Base-by-base conservation (phyloP, 179 eudicot genomes). In the Beta corolliflora region DNA sequence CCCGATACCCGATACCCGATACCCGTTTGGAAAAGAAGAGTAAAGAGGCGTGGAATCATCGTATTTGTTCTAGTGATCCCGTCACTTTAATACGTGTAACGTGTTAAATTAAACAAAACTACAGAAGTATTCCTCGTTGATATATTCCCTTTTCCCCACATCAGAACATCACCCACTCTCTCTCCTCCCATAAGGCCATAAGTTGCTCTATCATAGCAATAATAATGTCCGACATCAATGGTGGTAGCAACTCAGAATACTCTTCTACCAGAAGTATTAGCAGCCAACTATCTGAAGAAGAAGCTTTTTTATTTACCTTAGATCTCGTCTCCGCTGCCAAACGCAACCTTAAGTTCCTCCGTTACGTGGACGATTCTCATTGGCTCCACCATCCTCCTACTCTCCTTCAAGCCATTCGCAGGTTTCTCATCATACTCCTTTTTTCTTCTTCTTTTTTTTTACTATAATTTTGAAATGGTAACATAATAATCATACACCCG, bases 271-370 rank as follows among this genome's bases (percentile, higher is more conserved):
- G 85, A 55, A 85, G 87, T 29, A 5, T 79, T 13, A 76, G 65
- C 78, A 85, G 85, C n/a, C 82, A 75, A 29, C n/a, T 79, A 7
- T 90, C 97, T 1, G 87, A 84, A 67, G 88, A 87, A 14, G 87
- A 84, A 12, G 82, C 86, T 5, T 53, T 84, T 16, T 64, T 75
- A 7, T 16, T 89, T 50, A 85, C 89, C 72, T 25, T 92, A 4
- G 92, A 95, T 89, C 87, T 95, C 65, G 97, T 92, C 46, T 86
- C 97, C 44, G 99, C 98, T 64, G 89, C 95, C 5, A 82, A 89
- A 66, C 90, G 90, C 25, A 91, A 89, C 81, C 82, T 94, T 69
- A 82, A 83, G 45, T 91, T 95, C 79, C 92, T 92, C 58, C 92
- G 91, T 59, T 80, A 85, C 77, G 97, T 92, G 45, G 70, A 85